A percentile compares a stretch with the other conserved stretches of the same genome.
These are phyloP conservation scores for Multifurca ochricompacta DNA, from an alignment of 768 basidiomycete genomes.

Conservation along the genomic window DNA sequence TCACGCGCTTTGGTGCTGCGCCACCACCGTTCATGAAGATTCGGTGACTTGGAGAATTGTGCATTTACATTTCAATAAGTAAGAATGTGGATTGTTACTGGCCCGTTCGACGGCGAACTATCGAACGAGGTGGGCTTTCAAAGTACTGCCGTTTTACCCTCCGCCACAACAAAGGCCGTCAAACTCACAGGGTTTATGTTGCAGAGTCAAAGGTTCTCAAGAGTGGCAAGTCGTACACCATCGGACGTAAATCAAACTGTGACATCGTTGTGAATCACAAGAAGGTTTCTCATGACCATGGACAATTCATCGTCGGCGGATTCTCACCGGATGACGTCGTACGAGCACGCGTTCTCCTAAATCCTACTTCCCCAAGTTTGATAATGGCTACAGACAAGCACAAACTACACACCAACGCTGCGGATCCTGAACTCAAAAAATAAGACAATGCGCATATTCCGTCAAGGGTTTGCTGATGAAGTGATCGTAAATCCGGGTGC, in stretches of 20 bases:
- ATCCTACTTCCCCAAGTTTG: not conserved
- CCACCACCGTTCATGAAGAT: too few species aligned
- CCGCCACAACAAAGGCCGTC: not conserved
- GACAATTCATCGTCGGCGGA: conserved; percentile 46
- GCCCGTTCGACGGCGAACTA: conserved; percentile 43
- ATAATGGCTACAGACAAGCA: conserved; percentile 37
- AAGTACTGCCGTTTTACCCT: conserved; percentile 30
- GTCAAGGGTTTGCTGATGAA: conserved; percentile 28
- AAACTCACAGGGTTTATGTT: not conserved
- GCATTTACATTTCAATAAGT: not conserved
- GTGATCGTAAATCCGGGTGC: conserved; percentile 33
- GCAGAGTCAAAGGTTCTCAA: conserved; percentile 54
- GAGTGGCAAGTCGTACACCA: conserved; percentile 41
- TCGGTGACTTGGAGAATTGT: too few species aligned
- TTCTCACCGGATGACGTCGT: conserved; percentile 51
- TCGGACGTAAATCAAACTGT: conserved; percentile 49
- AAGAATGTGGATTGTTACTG: conserved; percentile 48
- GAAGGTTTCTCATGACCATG: conserved; percentile 58
- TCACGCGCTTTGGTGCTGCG: too few species aligned
- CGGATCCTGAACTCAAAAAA: conserved; percentile 41
- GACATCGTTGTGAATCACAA: conserved; percentile 46
- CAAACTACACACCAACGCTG: conserved; percentile 40
- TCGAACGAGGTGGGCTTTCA: conserved; percentile 30
- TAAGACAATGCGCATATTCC: conserved; percentile 37
- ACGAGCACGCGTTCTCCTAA: conserved; percentile 25